These are phyloP conservation scores for Metschnikowia sp. DNA, from an alignment of 805 yeast genomes.

Conservation along the genomic window DNA sequence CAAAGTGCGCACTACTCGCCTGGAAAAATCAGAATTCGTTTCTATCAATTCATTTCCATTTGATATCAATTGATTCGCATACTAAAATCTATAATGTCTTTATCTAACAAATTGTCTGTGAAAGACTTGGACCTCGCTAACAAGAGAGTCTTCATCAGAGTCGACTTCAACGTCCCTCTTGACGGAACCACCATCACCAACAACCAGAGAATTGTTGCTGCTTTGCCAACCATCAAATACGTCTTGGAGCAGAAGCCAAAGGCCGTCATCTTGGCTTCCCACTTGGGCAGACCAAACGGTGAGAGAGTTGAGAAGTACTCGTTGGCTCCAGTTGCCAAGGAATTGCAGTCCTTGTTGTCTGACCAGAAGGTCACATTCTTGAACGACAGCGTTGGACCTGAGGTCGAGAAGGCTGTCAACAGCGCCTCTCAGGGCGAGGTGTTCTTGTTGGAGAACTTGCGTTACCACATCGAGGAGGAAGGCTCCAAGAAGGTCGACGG, in stretches of 20 bases:
- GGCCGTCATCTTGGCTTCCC: slow-evolving; percentile 90
- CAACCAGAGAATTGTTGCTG: slow-evolving; percentile 99
- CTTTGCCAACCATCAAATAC: slow-evolving; percentile 96
- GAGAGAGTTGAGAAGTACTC: slow-evolving; percentile 82
- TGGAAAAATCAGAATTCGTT: not conserved
- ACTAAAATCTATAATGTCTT: slow-evolving; percentile 60
- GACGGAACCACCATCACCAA: slow-evolving; percentile 97
- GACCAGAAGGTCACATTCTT: slow-evolving; percentile 73
- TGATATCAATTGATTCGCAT: slow-evolving; percentile 10
- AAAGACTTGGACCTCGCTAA: slow-evolving; percentile 81
- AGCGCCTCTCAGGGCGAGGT: slow-evolving; percentile 75
- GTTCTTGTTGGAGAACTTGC: slow-evolving; percentile 91
- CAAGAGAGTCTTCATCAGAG: slow-evolving; percentile 98
- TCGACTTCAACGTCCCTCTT: slow-evolving; percentile 91
- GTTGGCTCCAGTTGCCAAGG: slow-evolving; percentile 88
- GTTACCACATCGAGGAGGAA: slow-evolving; percentile 98
- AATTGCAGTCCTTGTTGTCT: slow-evolving; percentile 70
- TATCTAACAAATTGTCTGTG: slow-evolving; percentile 89
- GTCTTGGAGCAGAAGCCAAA: slow-evolving; percentile 90
- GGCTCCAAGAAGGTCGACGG: slow-evolving; percentile 88
- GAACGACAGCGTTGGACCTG: slow-evolving; percentile 87
- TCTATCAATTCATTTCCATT: slow-evolving; percentile 1
- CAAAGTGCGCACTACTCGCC: slow-evolving; percentile 5
- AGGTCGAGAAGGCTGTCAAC: slow-evolving; percentile 78
- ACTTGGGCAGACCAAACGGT: slow-evolving; percentile 99